Percentiles rank a stretch among this genome's conserved stretches.
Evolutionary conservation across 2,329 filamentous ascomycete genomes (phyloP).

Genomic region (Colletotrichum shisoi): DNA sequence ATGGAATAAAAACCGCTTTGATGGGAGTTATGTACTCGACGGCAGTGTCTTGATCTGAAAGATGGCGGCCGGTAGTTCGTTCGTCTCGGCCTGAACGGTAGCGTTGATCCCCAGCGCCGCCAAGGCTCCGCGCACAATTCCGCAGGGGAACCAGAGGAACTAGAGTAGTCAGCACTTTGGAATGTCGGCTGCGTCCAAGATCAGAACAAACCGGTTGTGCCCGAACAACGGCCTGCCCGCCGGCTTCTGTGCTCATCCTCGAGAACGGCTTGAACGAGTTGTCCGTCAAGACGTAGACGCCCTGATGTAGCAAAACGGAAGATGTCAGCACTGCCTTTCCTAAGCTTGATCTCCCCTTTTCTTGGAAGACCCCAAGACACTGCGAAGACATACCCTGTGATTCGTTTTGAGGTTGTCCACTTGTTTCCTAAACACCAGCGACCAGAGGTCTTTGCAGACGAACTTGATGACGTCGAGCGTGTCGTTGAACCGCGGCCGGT

Average conservation of each 20-base stretch:
- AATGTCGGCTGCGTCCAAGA: not conserved
- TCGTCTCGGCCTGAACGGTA: slow-evolving; percentile 89
- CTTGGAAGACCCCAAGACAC: not conserved
- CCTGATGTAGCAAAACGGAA: slow-evolving; percentile 55
- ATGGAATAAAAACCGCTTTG: not conserved
- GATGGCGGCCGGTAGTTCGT: slow-evolving; percentile 83
- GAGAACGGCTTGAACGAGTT: slow-evolving; percentile 87
- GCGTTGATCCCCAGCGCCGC: slow-evolving; percentile 91
- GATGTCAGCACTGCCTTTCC: not conserved
- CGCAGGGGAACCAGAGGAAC: slow-evolving; percentile 96
- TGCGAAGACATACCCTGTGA: slow-evolving; percentile 70
- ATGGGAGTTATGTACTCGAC: slow-evolving; percentile 63
- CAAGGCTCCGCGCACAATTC: slow-evolving; percentile 88
- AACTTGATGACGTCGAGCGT: slow-evolving; percentile 98
- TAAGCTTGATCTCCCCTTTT: not conserved
- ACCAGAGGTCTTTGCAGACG: slow-evolving; percentile 98
- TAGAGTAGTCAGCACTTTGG: slow-evolving; percentile 48
- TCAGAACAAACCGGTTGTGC: slow-evolving; percentile 77
- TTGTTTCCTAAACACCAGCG: slow-evolving; percentile 91
- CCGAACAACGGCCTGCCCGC: slow-evolving; percentile 74
- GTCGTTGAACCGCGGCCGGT: slow-evolving; percentile 87
- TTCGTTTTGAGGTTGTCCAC: slow-evolving; percentile 99
- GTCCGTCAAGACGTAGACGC: slow-evolving; percentile 95
- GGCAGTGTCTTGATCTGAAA: slow-evolving; percentile 93
- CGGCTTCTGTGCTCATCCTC: slow-evolving; percentile 84